phyloP scores from a whole-genome alignment of 2,329 filamentous ascomycete species.

The Dactylellina drechsleri region DNA sequence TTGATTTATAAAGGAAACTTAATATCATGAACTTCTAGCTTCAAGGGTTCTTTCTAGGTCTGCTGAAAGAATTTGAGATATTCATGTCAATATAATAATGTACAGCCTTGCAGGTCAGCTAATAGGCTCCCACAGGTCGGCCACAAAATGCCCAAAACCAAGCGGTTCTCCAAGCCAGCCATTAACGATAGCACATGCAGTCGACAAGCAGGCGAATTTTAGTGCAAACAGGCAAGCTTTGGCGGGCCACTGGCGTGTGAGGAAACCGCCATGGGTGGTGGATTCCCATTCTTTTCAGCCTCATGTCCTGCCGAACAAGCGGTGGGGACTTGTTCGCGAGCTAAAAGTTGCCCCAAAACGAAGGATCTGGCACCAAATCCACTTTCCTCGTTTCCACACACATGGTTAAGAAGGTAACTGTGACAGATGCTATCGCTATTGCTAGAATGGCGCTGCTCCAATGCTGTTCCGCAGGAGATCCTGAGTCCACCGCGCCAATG shows the following conservation, averaged over 20 bases:
- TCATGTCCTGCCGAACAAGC: constrained; percentile 4
- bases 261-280: constrained; percentile 19
- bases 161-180: neutral
- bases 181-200: constrained; percentile 4
- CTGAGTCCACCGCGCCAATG: neutral
- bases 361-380: constrained; percentile 27
- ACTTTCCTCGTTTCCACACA: neutral
- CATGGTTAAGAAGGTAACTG: neutral
- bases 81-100: constrained; percentile 21
- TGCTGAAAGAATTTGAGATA: too few species aligned
- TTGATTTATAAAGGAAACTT: constrained; percentile 13
- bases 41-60: too few species aligned
- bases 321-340: neutral
- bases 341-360: constrained; percentile 19
- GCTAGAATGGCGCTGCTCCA: constrained; percentile 24
- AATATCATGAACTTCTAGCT: too few species aligned
- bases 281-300: constrained; percentile 40
- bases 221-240: neutral
- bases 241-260: constrained; percentile 2
- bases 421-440: constrained; percentile 29
- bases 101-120: constrained; percentile 28
- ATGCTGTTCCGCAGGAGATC: neutral
- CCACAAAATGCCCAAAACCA: neutral
- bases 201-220: constrained; percentile 23
- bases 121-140: constrained; percentile 19